Evolutionary conservation across 176 grass and related monocot genomes (phyloP).

Genomic region (Guadua angustifolia): DNA sequence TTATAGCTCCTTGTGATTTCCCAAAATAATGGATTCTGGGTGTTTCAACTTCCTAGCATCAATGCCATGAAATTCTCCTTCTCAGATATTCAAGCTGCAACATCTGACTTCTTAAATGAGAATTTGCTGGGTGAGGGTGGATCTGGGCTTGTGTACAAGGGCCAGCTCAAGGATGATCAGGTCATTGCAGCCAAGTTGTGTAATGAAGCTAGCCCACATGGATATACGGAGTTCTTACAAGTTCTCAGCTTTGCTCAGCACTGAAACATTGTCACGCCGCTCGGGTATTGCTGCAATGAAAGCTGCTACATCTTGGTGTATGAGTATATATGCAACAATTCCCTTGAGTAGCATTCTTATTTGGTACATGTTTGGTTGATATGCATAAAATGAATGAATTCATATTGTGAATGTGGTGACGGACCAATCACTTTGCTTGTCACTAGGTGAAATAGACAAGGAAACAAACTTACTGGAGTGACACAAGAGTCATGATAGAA

Average conservation of each 20-base stretch:
- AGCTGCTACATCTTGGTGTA: constrained; percentile 72
- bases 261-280: constrained; percentile 70
- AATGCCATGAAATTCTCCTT: constrained; percentile 77
- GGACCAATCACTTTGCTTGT: neutral
- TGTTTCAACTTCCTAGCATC: neutral
- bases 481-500: constrained; percentile 64
- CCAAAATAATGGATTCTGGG: no score
- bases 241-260: constrained; percentile 75
- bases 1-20: no score
- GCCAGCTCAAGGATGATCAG: constrained; percentile 73
- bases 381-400: constrained; percentile 1
- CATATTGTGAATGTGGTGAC: neutral
- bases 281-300: constrained; percentile 82
- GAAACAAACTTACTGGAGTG: constrained; percentile 61
- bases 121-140: constrained; percentile 70
- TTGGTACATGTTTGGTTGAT: constrained; percentile 50
- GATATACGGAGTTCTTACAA: constrained; percentile 73
- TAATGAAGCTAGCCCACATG: constrained; percentile 72
- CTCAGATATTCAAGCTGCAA: constrained; percentile 70
- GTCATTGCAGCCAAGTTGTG: constrained; percentile 65
- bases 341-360: constrained; percentile 72
- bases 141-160: constrained; percentile 77
- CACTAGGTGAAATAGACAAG: constrained; percentile 52
- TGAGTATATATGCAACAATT: constrained; percentile 82
- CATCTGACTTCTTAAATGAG: constrained; percentile 60